phyloP scores from a whole-genome alignment of 495 filamentous ascomycete genomes.

The Aspergillus saccharolyticus region DNA sequence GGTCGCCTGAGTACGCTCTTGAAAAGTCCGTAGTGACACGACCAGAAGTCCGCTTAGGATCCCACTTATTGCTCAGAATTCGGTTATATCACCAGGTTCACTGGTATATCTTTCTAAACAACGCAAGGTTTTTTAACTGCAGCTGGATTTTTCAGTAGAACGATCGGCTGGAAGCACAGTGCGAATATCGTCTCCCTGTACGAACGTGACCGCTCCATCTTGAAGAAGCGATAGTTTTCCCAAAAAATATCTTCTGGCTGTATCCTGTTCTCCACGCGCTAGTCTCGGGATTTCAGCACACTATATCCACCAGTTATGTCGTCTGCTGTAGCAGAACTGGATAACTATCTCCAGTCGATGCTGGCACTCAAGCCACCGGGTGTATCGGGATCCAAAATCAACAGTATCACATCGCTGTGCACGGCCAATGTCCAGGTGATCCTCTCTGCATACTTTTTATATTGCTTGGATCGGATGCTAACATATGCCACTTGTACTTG shows the following conservation, averaged over 20 bases:
- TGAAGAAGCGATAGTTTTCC: slow-evolving; percentile 14
- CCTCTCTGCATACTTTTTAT: neutral
- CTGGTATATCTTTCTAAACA: slow-evolving; percentile 13
- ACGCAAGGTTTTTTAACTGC: slow-evolving; percentile 14
- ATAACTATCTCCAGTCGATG: slow-evolving; percentile 86
- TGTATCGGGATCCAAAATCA: slow-evolving; percentile 86
- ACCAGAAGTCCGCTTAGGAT: slow-evolving; percentile 28
- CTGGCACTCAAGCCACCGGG: slow-evolving; percentile 85
- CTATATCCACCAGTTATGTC: slow-evolving; percentile 50
- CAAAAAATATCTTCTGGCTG: slow-evolving; percentile 11
- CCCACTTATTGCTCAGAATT: neutral
- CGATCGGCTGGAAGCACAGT: slow-evolving; percentile 14
- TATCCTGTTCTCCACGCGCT: slow-evolving; percentile 17
- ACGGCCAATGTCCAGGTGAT: slow-evolving; percentile 89
- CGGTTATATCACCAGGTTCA: slow-evolving; percentile 9
- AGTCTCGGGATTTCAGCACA: slow-evolving; percentile 9
- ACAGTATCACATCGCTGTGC: slow-evolving; percentile 76
- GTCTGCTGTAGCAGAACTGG: slow-evolving; percentile 83
- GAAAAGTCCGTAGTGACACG: slow-evolving; percentile 44
- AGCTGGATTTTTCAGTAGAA: slow-evolving; percentile 27
- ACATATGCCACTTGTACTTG: slow-evolving; percentile 16
- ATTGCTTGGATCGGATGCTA: slow-evolving; percentile 21
- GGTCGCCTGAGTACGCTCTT: slow-evolving; percentile 33
- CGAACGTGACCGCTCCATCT: neutral
- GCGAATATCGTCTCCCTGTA: neutral